These are phyloP conservation scores for Anisodus tanguticus DNA, from an alignment of 257 asterid species.

Conservation along the genomic window DNA sequence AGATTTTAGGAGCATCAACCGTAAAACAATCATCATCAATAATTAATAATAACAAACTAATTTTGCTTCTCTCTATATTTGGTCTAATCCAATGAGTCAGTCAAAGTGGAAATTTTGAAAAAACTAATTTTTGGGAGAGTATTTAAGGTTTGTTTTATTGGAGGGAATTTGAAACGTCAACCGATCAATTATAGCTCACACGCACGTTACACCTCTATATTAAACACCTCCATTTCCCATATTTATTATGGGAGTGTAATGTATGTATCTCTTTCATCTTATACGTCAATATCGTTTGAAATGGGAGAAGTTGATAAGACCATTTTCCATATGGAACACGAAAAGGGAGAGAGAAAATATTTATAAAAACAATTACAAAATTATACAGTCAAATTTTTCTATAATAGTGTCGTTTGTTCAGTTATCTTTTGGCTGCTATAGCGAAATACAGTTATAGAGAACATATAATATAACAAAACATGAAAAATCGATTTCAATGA, in stretches of 20 bases:
- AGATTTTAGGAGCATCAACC: conserved; percentile 20
- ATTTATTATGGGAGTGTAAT: neutral
- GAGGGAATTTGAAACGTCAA: conserved; percentile 27
- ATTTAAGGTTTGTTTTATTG: neutral
- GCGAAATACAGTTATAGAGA: no score
- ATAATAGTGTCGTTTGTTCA: no score
- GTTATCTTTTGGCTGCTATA: no score
- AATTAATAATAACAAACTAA: neutral
- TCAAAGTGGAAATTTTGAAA: neutral
- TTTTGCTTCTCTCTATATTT: neutral
- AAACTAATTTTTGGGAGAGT: neutral
- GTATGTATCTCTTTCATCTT: neutral
- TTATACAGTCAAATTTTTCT: no score
- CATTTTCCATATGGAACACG: neutral
- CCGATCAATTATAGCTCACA: neutral
- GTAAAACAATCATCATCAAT: neutral
- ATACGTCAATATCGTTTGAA: neutral
- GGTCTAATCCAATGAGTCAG: conserved; percentile 3
- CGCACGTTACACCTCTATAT: conserved; percentile 1
- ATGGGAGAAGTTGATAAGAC: neutral
- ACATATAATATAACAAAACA: no score
- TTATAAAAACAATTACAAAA: no score
- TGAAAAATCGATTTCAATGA: no score
- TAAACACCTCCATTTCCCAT: neutral
- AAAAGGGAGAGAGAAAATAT: neutral